A percentile compares a stretch with the other conserved stretches of the same genome.
Evolutionary conservation across 1,284 basidiomycete species (phyloP).

Genomic region (Cryptococcus sp.): DNA sequence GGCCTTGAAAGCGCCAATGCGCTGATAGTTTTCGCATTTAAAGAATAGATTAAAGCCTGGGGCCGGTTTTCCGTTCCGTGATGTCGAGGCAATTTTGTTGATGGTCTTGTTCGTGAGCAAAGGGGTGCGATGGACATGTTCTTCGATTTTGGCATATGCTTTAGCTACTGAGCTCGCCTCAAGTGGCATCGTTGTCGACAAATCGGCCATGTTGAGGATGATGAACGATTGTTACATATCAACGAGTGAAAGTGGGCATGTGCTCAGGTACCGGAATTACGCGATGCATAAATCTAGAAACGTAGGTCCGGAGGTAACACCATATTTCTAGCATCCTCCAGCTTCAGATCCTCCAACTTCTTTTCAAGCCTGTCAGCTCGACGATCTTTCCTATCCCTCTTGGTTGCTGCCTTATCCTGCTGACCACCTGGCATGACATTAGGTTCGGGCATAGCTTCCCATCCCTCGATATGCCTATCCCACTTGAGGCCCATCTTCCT

Average conservation of each 20-base stretch:
- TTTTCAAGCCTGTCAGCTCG: slow-evolving; percentile 15
- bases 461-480: slow-evolving; percentile 13
- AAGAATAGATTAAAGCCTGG: slow-evolving; percentile 19
- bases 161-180: slow-evolving; percentile 1
- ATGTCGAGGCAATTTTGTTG: slow-evolving; percentile 9
- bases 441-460: slow-evolving; percentile 21
- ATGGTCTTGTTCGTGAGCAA: slow-evolving; percentile 17
- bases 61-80: neutral
- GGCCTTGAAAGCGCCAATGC: slow-evolving; percentile 25
- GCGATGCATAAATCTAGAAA: neutral
- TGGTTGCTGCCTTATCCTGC: slow-evolving; percentile 4
- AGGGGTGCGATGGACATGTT: slow-evolving; percentile 14
- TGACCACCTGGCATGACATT: slow-evolving; percentile 6
- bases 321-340: slow-evolving; percentile 27
- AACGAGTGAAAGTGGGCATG: neutral
- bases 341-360: slow-evolving; percentile 19
- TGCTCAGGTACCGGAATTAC: neutral
- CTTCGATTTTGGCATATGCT: slow-evolving; percentile 12
- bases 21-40: slow-evolving; percentile 25
- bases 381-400: slow-evolving; percentile 14
- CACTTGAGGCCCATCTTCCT: slow-evolving; percentile 17
- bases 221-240: neutral
- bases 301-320: slow-evolving; percentile 17
- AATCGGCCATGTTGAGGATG: slow-evolving; percentile 6
- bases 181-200: slow-evolving; percentile 6